phyloP scores from a whole-genome alignment of 1,284 basidiomycete species.

The Prillingera fragicola region DNA sequence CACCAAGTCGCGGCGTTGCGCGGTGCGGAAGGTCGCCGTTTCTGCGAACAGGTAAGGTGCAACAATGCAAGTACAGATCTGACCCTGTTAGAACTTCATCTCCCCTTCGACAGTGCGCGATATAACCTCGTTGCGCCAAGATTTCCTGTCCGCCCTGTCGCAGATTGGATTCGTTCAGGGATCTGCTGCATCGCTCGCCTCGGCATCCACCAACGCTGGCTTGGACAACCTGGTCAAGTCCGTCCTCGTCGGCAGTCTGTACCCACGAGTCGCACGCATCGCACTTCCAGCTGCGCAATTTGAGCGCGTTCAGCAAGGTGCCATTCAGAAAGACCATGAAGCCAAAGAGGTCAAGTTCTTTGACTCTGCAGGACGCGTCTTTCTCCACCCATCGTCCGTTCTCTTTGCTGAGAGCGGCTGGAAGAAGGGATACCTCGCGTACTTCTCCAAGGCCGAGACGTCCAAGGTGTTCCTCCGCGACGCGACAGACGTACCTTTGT shows the following conservation, averaged over 20 bases:
- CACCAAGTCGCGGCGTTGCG: constrained; percentile 60
- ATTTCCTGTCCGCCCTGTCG: constrained; percentile 67
- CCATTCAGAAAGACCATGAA: constrained; percentile 71
- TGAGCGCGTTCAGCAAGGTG: constrained; percentile 71
- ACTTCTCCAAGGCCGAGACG: constrained; percentile 78
- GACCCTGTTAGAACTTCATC: constrained; percentile 69
- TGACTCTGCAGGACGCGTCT: constrained; percentile 53
- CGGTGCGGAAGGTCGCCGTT: constrained; percentile 39
- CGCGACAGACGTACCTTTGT: constrained; percentile 82
- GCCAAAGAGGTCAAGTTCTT: constrained; percentile 76
- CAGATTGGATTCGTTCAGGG: constrained; percentile 64
- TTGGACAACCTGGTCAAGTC: constrained; percentile 72
- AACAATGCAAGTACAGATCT: neutral
- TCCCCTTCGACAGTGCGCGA: constrained; percentile 71
- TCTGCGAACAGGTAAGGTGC: constrained; percentile 66
- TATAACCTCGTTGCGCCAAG: constrained; percentile 68
- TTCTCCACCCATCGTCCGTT: constrained; percentile 71
- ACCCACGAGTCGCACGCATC: constrained; percentile 70
- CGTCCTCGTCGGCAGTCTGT: constrained; percentile 73
- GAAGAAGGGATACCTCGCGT: constrained; percentile 72
- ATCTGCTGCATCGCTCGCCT: constrained; percentile 50
- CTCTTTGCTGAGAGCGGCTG: constrained; percentile 69
- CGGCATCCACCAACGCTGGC: constrained; percentile 53
- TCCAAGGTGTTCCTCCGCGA: constrained; percentile 81
- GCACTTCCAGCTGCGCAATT: constrained; percentile 73